Conservation (phyloP, 2,329 filamentous ascomycete species). For the Volutella citrinella region DNA sequence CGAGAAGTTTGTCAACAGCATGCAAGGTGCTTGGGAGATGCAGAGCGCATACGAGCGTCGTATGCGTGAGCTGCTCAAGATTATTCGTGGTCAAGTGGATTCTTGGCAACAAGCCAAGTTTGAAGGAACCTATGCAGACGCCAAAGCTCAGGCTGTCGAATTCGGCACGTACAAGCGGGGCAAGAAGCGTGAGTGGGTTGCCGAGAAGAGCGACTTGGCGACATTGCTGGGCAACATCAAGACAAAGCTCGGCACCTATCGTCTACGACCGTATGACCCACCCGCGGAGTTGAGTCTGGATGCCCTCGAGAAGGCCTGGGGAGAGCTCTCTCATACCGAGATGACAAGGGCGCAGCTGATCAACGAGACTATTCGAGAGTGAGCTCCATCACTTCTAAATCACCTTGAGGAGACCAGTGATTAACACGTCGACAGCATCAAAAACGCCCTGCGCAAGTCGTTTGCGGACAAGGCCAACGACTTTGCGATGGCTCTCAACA, state of each 20-base stretch:
- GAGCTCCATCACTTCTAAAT: conserved; percentile 31
- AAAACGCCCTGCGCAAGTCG: conserved; percentile 85
- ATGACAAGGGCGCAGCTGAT: conserved; percentile 88
- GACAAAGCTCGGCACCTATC: conserved; percentile 95
- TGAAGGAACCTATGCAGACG: conserved; percentile 87
- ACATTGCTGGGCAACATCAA: conserved; percentile 97
- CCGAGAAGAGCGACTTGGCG: conserved; percentile 93
- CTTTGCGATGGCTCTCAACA: conserved; percentile 92
- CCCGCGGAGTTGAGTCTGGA: conserved; percentile 80
- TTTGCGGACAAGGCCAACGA: conserved; percentile 99
- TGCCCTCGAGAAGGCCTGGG: conserved; percentile 80
- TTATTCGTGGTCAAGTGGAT: conserved; percentile 70
- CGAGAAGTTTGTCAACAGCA: conserved; percentile 97
- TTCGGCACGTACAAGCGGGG: conserved; percentile 90
- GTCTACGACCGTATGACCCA: conserved; percentile 85
- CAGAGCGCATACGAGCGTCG: conserved; percentile 91
- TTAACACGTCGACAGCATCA: conserved; percentile 63
- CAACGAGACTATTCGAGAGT: conserved; percentile 97
- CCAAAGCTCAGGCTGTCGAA: conserved; percentile 77
- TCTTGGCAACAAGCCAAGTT: conserved; percentile 79
- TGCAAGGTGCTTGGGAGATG: conserved; percentile 99
- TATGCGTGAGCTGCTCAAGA: conserved; percentile 77
- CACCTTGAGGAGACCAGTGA: neutral
- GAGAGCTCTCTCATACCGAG: conserved; percentile 74
- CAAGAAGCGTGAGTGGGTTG: conserved; percentile 92